phyloP scores from a whole-genome alignment of 495 filamentous ascomycete genomes.

The Talaromyces nanjingensis region DNA sequence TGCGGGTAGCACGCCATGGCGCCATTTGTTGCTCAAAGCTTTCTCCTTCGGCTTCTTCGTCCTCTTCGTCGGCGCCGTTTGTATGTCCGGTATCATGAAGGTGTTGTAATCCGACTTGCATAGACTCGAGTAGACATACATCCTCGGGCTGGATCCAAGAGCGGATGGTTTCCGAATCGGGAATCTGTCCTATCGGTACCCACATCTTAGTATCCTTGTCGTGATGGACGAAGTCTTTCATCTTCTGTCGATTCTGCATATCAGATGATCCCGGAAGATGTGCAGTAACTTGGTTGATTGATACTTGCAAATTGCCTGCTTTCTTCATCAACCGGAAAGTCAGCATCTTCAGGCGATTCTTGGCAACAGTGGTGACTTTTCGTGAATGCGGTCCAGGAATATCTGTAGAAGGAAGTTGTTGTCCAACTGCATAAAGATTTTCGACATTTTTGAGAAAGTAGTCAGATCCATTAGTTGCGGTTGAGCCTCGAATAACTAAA shows the following conservation, averaged over 20 bases:
- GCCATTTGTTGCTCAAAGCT: conserved; percentile 84
- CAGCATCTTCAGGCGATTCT: conserved; percentile 94
- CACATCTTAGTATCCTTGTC: conserved; percentile 78
- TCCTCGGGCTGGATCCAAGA: conserved; percentile 91
- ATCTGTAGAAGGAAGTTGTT: conserved; percentile 84
- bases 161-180: conserved; percentile 70
- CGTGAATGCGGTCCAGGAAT: conserved; percentile 89
- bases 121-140: conserved; percentile 86
- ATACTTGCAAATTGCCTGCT: conserved; percentile 58
- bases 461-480: conserved; percentile 59
- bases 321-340: conserved; percentile 78
- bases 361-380: conserved; percentile 88
- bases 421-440: conserved; percentile 81
- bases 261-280: conserved; percentile 88
- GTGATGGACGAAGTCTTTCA: conserved; percentile 92
- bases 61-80: conserved; percentile 65
- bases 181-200: conserved; percentile 61
- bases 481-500: conserved; percentile 73
- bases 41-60: conserved; percentile 58
- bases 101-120: conserved; percentile 87
- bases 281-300: conserved; percentile 70
- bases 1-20: conserved; percentile 91
- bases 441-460: conserved; percentile 86
- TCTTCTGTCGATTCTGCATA: conserved; percentile 89
- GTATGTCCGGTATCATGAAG: conserved; percentile 75